Evolutionary conservation across 371 early-diverging fungal genomes (phyloP), one percentile per base, ranked within the genome.

Genomic region (Phascolomyces articulosus): DNA sequence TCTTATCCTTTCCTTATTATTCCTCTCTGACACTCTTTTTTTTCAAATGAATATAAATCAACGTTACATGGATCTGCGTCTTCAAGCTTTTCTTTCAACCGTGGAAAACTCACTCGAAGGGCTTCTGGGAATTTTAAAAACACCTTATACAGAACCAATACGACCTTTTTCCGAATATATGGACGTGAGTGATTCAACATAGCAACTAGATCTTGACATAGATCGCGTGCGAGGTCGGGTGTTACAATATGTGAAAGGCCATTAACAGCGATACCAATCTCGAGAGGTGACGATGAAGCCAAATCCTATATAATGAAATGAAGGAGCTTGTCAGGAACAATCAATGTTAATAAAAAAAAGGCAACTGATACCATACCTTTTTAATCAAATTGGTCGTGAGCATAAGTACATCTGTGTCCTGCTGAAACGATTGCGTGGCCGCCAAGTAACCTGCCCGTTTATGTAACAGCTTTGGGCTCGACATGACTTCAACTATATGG

Each of bases 401-500:
- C 96, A 98, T 96, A 34, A 97, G 83, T 0, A 98, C 96, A 76
- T 96, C 96, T 1, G 96, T 97, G 55, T 96, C 95, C 64, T 94
- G 93, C 64, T 88, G 85, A 77, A 98, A 97, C 4, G 95, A 91
- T 62, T 91, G 89, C 1, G 90, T 79, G 2, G 97, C 98, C 2
- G 97, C 97, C 62, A 94, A 82, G 71, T 98, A 98, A 29, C 97
- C 98, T 23, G 92, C 82, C 27, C 95, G 85, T 73, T 98, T 98
- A 72, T 94, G 89, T 24, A 83, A 70, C 40, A 94, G 88, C 55
- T 93, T 91, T 51, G 92, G 83, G 6, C 95, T 92, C 0, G 96
- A 93, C 97, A 98, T 97, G 55, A 96, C 95, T 73, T 98, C 96
- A n/a, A 98, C 91, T 4, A 97, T 90, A 71, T 97, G 95, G 70